Evolutionary conservation across 306 rosid species (phyloP), one percentile per base, ranked within the genome.

Genomic region (Fragaria iinumae): DNA sequence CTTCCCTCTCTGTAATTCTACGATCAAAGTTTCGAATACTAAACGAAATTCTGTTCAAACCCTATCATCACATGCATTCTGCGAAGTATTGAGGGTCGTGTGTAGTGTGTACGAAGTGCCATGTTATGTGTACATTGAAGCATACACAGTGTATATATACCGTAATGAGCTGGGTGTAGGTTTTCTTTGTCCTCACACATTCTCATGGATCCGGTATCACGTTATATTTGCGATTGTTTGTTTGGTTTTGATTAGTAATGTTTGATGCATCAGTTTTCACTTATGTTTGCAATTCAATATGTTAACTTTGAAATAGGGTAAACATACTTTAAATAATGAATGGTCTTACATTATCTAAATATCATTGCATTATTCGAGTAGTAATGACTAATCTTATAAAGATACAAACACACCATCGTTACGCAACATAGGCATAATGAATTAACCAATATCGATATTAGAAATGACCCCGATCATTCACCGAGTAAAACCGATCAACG

Each of bases 131-230:
- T 29, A 29, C 12, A 59, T 45, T 20, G 10, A 75, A 29, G 41
- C 69, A 59, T 20, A 39, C 16, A 56, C 11, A 74, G 4, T 32
- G 17, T 59, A 74, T 9, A 27, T 55, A 29, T 60, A 74, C 71
- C 71, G 21, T 44, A 62, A 17, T 17, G 78, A 11, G 60, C 47
- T 62, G 60, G 60, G 57, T 45, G 69, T 23, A 27, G 32, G 20
- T 32, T 60, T 75, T 45, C 78, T 47, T 75, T 62, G 62, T 45
- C 44, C 47, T 0, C 48, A 45, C 71, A 45, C 21, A 62, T 62
- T 74, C 78, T 21, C 69, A 1, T 38, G 6, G 47, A 39, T 65
- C 45, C 21, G 1, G 6, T 66, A 12, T 38, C 70, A 66, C 27
- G 8, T 39, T 66, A 66, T 18, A 63, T 66, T 8, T 65, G 70